Evolutionary conservation across 192 early-diverging fungal species (phyloP).

Genomic region (Diversispora eburnea): DNA sequence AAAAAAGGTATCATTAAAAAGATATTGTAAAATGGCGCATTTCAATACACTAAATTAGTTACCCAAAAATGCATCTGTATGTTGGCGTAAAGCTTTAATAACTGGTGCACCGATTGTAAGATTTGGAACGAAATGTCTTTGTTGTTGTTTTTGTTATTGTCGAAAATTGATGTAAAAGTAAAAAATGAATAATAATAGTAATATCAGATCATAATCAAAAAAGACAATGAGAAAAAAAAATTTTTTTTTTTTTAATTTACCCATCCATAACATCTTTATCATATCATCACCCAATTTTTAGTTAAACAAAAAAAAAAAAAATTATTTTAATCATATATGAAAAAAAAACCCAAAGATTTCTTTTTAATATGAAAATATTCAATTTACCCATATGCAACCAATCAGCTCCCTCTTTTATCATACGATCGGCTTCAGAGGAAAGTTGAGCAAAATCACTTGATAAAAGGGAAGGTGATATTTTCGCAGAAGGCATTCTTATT

Average conservation of each 20-base stretch:
- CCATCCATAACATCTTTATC: conserved; percentile 87
- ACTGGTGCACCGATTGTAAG: conserved; percentile 92
- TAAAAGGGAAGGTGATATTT: conserved; percentile 89
- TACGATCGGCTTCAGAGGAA: conserved; percentile 79
- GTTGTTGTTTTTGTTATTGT: too few relatives aligned
- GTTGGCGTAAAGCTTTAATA: conserved; percentile 79
- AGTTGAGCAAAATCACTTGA: conserved; percentile 87
- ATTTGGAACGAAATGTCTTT: conserved; percentile 96
- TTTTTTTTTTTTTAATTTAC: conserved; percentile 34
- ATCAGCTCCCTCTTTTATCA: conserved; percentile 89
- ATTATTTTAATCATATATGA: not conserved
- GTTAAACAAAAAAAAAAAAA: conserved; percentile 9
- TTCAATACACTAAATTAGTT: conserved; percentile 21
- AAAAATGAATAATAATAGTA: not conserved
- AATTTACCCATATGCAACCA: conserved; percentile 78
- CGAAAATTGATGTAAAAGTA: not conserved
- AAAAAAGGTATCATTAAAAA: not conserved
- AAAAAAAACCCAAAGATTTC: not conserved
- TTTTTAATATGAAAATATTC: not conserved
- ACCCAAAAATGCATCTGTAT: conserved; percentile 88
- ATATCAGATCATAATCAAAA: not conserved
- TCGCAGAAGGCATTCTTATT: conserved; percentile 64
- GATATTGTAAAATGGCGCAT: not conserved
- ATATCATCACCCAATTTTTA: not conserved
- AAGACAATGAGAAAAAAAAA: not conserved